Base-by-base conservation (phyloP, 495 filamentous ascomycete genomes). In the Letharia lupina region DNA sequence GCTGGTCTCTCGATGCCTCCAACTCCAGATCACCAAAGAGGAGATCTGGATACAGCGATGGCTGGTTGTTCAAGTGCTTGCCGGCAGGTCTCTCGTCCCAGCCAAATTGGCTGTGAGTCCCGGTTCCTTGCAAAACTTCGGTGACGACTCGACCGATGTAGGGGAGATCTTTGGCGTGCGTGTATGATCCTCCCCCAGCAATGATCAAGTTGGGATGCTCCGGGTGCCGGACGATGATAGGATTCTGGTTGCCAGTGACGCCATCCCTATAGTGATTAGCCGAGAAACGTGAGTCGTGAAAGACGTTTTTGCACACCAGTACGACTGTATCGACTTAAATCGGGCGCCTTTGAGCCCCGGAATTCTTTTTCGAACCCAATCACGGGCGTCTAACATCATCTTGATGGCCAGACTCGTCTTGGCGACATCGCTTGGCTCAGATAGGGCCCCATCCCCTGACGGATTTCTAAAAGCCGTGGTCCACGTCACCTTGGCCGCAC, bases 131-230 rank as follows among this genome's bases (percentile, higher is more conserved):
- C 31, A 62, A 18, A 1, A 37, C n/a, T 2, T 62, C 41, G 28
- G n/a, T 4, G 18, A 62, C 28, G 16, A 37, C 15, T 62, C 10
- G 13, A 48, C 39, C 41, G 7, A 62, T 62, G 28, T 47, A 2
- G 2, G 42, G n/a, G 10, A 62, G 60, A 62, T 62, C 60, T 48
- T 62, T 48, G 3, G 41, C 41, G 16, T 62, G 28, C 18, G 31
- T 62, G 16, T 62, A 62, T 33, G 41, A 62, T 1, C 20, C 28
- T 44, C 39, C 41, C 37, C 41, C 39, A 48, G 41, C 41, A 10
- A 62, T 31, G 3, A 48, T 3, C 35, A 61, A 16, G 7, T 61
- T 61, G 4, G 40, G 7, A 33, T 47, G 20, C 7, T 61, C 1
- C 20, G 40, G 37, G 20, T 61, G 37, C 4, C 60, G 60, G 2